phyloP scores from a whole-genome alignment of 305 asterid genomes.

The Fraxinus ornus region DNA sequence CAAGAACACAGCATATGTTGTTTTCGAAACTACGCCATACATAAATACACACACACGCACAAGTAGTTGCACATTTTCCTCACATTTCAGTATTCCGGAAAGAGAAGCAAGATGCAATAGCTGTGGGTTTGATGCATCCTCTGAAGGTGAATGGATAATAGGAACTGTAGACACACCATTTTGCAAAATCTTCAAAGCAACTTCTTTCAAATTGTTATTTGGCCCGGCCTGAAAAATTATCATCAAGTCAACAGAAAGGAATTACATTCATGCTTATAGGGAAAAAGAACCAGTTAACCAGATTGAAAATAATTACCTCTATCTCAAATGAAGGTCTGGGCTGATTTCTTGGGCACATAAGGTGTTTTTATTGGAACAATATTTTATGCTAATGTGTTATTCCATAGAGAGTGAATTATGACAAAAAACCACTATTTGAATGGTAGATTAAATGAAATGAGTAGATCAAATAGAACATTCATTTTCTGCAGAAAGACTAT shows the following conservation, averaged over 20 bases:
- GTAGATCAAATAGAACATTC: neutral
- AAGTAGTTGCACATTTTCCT: conserved; percentile 19
- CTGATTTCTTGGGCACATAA: neutral
- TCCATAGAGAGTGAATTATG: neutral
- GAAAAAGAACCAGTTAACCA: neutral
- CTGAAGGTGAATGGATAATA: conserved; percentile 60
- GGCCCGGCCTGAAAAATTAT: conserved; percentile 69
- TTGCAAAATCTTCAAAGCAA: conserved; percentile 72
- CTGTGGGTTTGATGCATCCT: conserved; percentile 67
- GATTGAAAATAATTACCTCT: neutral
- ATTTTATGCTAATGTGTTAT: neutral
- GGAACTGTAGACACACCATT: conserved; percentile 76
- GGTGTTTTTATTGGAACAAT: neutral
- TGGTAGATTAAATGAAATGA: conserved; percentile 2
- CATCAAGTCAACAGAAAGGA: conserved; percentile 29
- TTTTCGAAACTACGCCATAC: neutral
- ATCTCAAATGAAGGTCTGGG: neutral
- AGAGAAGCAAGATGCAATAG: conserved; percentile 83
- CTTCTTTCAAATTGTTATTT: conserved; percentile 61
- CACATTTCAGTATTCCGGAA: conserved; percentile 73
- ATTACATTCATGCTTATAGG: conserved; percentile 10
- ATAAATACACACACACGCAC: neutral
- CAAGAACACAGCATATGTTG: neutral
- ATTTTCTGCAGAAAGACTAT: neutral
- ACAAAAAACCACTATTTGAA: neutral